phyloP scores from a whole-genome alignment of 495 filamentous ascomycete genomes.

The Extremus antarcticus region DNA sequence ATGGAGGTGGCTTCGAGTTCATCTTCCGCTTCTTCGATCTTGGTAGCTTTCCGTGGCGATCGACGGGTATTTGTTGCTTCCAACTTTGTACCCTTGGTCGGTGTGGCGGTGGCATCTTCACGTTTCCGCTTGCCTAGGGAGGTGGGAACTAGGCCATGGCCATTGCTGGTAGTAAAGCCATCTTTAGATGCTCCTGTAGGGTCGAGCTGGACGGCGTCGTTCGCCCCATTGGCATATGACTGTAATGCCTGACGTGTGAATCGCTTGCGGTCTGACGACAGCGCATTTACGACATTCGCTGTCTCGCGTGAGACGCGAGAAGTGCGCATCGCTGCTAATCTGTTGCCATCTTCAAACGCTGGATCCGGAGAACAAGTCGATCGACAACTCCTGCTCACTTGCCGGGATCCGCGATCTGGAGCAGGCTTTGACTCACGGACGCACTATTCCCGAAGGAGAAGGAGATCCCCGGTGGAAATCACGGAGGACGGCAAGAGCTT shows the following conservation, averaged over 20 bases:
- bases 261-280: conserved; percentile 6
- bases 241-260: conserved; percentile 6
- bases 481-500: too few species aligned
- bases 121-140: conserved; percentile 17
- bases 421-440: neutral
- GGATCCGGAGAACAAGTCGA: neutral
- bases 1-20: conserved; percentile 1
- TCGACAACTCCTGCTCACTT: neutral
- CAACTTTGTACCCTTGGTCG: neutral
- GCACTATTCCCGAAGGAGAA: neutral
- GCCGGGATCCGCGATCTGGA: neutral
- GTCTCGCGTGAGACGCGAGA: conserved; percentile 16
- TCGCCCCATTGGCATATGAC: too few species aligned
- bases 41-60: conserved; percentile 11
- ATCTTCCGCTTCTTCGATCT: conserved; percentile 1
- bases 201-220: too few species aligned
- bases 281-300: conserved; percentile 1
- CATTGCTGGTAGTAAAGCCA: too few species aligned
- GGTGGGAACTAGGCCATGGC: too few species aligned
- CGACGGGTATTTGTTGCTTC: conserved; percentile 2
- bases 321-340: conserved; percentile 23
- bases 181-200: too few species aligned
- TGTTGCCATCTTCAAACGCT: neutral
- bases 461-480: too few species aligned
- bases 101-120: neutral